A percentile compares a stretch with the other conserved stretches of the same genome.
phyloP scores from a whole-genome alignment of 805 yeast species.

The Spathaspora passalidarum region DNA sequence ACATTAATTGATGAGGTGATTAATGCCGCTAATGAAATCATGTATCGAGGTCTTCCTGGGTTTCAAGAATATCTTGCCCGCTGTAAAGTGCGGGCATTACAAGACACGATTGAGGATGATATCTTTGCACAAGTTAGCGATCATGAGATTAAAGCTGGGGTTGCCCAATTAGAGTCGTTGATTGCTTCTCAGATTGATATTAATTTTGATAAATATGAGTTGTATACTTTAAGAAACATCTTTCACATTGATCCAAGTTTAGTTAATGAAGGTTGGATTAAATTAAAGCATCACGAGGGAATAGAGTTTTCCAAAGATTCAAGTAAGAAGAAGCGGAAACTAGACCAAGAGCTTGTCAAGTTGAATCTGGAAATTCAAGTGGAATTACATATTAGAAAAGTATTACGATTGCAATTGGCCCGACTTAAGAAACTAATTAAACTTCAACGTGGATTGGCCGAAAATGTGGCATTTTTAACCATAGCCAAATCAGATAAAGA shows the following conservation, averaged over 20 bases:
- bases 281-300: conserved; percentile 65
- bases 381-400: conserved; percentile 43
- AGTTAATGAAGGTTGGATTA: conserved; percentile 61
- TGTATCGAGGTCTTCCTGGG: conserved; percentile 79
- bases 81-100: conserved; percentile 21
- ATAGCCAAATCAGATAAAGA: conserved; percentile 7
- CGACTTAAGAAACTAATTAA: conserved; percentile 35
- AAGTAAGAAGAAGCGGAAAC: conserved; percentile 5
- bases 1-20: conserved; percentile 83
- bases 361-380: conserved; percentile 37
- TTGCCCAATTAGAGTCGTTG: conserved; percentile 74
- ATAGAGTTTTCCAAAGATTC: conserved; percentile 23
- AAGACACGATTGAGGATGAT: not conserved
- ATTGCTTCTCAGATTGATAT: conserved; percentile 73
- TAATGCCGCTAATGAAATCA: conserved; percentile 78
- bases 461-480: conserved; percentile 26
- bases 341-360: conserved; percentile 29
- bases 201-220: conserved; percentile 82
- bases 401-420: conserved; percentile 35
- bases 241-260: conserved; percentile 66
- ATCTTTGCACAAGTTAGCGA: conserved; percentile 3
- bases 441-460: conserved; percentile 29
- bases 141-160: conserved; percentile 69
- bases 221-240: conserved; percentile 76
- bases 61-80: conserved; percentile 61